Base-by-base conservation (phyloP, 345 rosid species). In the Aethionema arabicum region DNA sequence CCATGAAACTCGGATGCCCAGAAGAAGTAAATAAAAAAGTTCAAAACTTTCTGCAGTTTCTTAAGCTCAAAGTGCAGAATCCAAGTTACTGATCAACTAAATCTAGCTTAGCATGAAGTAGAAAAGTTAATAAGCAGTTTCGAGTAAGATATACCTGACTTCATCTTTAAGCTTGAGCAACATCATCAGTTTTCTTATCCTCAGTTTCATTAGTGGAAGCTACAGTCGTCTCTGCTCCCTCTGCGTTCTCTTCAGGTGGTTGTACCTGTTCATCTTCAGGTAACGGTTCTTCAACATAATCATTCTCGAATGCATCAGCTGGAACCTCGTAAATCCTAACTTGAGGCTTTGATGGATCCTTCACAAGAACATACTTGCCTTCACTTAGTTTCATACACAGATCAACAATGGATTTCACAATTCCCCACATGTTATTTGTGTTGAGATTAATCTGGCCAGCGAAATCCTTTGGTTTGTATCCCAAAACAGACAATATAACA, bases 271-370 rank as follows among this genome's bases (percentile, higher is more conserved):
- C 96, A 0, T 88, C 96, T 75, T 88, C 90, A 0, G 91, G 97
- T 67, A 93, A 68, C 7, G 97, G 96, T 70, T 93, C 99, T 69
- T 87, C 97, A 29, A 88, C 90, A 39, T 90, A 93, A 74, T 93
- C 96, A 70, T 93, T 90, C 84, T 93, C 99, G 43, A 93, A 93
- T 0, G 97, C 97, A 84, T 93, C 99, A 4, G 87, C 80, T 0
- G 99, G 97, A 82, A 93, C 97, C 77, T 87, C 95, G 54, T 90
- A 90, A 30, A 93, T 93, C 76, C 99, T 76, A 37, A 93, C 92
- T 60, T 87, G 96, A 4, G 99, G 96, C 77, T 93, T 90, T 0
- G 95, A 77, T 3, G 96, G 99, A 70, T 90, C 99, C 74, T 93
- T 90, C 31, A 93, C 96, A 3, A 93, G 70, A 37, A 93, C 99